A percentile compares a stretch with the other conserved stretches of the same genome.
These are phyloP conservation scores for Xylaria flabelliformis DNA, from an alignment of 495 filamentous ascomycete species.

Conservation along the genomic window DNA sequence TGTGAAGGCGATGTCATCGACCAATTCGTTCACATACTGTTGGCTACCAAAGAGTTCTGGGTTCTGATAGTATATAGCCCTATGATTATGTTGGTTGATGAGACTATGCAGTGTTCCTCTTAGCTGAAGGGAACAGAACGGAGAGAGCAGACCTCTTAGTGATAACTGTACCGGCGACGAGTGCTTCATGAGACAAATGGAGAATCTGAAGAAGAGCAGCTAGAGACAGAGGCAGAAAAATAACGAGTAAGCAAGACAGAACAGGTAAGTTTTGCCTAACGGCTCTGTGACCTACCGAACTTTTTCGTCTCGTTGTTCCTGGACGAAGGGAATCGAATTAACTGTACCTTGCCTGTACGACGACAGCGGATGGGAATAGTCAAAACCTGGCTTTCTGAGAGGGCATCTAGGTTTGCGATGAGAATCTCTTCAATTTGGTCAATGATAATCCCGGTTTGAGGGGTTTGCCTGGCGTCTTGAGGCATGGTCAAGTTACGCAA, in stretches of 20 bases:
- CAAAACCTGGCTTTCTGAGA: slow-evolving; percentile 51
- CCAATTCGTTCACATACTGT: slow-evolving; percentile 71
- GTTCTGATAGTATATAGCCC: slow-evolving; percentile 92
- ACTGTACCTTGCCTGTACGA: slow-evolving; percentile 24
- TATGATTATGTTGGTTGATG: slow-evolving; percentile 41
- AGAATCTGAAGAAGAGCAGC: slow-evolving; percentile 68
- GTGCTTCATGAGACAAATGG: slow-evolving; percentile 70
- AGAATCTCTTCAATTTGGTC: slow-evolving; percentile 60
- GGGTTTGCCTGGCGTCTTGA: slow-evolving; percentile 17
- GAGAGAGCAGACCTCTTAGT: slow-evolving; percentile 72
- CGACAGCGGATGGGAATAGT: slow-evolving; percentile 49
- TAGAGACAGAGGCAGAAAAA: slow-evolving; percentile 23
- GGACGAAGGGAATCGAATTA: slow-evolving; percentile 49
- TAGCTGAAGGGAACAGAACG: background rate
- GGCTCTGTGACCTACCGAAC: slow-evolving; percentile 45
- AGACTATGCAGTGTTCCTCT: background rate
- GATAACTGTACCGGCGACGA: slow-evolving; percentile 65
- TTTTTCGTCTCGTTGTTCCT: slow-evolving; percentile 42
- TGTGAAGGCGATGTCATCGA: slow-evolving; percentile 87
- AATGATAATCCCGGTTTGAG: slow-evolving; percentile 45
- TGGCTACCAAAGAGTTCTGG: slow-evolving; percentile 81
- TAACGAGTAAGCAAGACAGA: background rate
- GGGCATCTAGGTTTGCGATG: slow-evolving; percentile 55
- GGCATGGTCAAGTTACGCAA: slow-evolving; percentile 1
- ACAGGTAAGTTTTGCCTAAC: background rate